Evolutionary conservation across 805 yeast species (phyloP).

Genomic region (Ogataea dorogensis): DNA sequence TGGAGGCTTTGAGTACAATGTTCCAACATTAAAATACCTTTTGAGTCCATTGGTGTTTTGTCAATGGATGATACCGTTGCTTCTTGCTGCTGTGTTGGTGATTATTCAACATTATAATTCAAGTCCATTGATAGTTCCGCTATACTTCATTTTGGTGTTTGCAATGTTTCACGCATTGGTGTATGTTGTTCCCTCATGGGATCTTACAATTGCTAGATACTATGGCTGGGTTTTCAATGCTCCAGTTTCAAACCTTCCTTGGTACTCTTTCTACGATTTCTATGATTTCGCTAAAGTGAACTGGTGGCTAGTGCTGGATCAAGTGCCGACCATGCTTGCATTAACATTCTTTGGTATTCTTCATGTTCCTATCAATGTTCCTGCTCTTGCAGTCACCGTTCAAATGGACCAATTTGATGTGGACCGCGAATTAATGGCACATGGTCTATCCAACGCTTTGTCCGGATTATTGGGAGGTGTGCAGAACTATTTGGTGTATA

Average conservation of each 20-base stretch:
- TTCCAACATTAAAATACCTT: constrained; percentile 50
- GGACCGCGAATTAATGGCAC: constrained; percentile 90
- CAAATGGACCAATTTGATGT: constrained; percentile 86
- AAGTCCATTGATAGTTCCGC: constrained; percentile 74
- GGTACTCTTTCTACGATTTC: constrained; percentile 81
- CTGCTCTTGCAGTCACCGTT: constrained; percentile 90
- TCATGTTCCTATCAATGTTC: constrained; percentile 97
- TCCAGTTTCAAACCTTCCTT: constrained; percentile 67
- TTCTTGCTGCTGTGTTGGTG: constrained; percentile 59
- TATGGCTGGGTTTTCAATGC: constrained; percentile 83
- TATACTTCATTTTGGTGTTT: constrained; percentile 73
- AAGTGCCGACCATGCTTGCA: constrained; percentile 92
- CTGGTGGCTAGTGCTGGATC: constrained; percentile 65
- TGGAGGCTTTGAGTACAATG: constrained; percentile 65
- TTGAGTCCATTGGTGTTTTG: constrained; percentile 44
- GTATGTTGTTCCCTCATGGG: constrained; percentile 62
- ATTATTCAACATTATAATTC: constrained; percentile 56
- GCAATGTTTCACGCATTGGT: constrained; percentile 66
- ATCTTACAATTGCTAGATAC: constrained; percentile 58
- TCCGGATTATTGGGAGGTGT: constrained; percentile 86
- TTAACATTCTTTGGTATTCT: constrained; percentile 92
- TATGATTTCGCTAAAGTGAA: constrained; percentile 72
- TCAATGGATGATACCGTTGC: constrained; percentile 71
- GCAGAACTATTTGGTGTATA: constrained; percentile 92
- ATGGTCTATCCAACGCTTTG: constrained; percentile 84